Percentiles rank a stretch among this genome's conserved stretches.
These are phyloP conservation scores for Pythium guiyangense DNA, from an alignment of 352 stramenopile species.

Conservation along the genomic window DNA sequence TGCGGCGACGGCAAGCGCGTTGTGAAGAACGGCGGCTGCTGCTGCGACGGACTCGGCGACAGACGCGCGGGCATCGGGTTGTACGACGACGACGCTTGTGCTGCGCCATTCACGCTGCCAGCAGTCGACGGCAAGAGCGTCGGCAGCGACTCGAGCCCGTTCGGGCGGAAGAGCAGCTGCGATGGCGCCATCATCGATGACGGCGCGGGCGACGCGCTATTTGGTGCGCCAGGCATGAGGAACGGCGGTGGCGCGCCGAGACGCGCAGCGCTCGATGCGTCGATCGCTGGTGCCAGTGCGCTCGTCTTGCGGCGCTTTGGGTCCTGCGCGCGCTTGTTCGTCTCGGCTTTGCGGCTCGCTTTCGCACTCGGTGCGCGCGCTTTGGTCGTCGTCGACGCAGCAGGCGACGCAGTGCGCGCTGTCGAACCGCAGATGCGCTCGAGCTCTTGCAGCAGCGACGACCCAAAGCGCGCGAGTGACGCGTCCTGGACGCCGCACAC, in stretches of 20 bases:
- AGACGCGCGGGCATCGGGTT: slow-evolving; percentile 8
- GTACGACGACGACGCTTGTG: slow-evolving; percentile 8
- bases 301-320: slow-evolving; percentile 16
- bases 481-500: slow-evolving; percentile 44
- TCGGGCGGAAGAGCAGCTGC: slow-evolving; percentile 31
- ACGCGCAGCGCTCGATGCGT: slow-evolving; percentile 6
- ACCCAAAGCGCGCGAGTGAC: slow-evolving; percentile 50
- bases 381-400: not conserved
- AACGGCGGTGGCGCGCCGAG: slow-evolving; percentile 15
- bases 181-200: slow-evolving; percentile 26
- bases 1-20: slow-evolving; percentile 26
- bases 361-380: not conserved
- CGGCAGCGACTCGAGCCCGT: slow-evolving; percentile 40
- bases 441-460: slow-evolving; percentile 58
- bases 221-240: slow-evolving; percentile 2
- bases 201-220: not conserved
- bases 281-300: not conserved
- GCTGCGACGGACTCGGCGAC: slow-evolving; percentile 12
- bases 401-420: slow-evolving; percentile 4
- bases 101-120: not conserved
- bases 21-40: slow-evolving; percentile 39
- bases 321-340: slow-evolving; percentile 7
- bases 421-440: slow-evolving; percentile 19
- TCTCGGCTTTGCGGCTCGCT: slow-evolving; percentile 7
- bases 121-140: slow-evolving; percentile 43